Evolutionary conservation across 2,329 filamentous ascomycete genomes (phyloP).

Genomic region (Neurospora crassa): DNA sequence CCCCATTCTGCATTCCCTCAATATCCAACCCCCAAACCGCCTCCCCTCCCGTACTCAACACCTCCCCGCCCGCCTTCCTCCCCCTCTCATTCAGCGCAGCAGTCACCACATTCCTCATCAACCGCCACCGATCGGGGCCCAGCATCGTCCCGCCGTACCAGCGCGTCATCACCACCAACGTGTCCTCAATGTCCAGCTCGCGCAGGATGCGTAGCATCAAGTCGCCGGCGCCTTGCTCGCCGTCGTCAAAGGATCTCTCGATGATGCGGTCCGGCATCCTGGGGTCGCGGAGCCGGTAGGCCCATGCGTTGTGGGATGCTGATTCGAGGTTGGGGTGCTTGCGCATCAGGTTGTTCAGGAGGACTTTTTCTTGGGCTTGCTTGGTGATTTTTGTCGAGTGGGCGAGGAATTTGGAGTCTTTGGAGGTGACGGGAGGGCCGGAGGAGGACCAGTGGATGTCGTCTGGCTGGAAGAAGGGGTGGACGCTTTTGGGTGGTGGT

Average conservation of each 20-base stretch:
- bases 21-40: conserved; percentile 52
- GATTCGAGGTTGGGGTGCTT: conserved; percentile 39
- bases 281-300: conserved; percentile 28
- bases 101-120: conserved; percentile 49
- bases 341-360: conserved; percentile 38
- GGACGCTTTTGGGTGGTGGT: neutral
- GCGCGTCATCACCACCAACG: conserved; percentile 48
- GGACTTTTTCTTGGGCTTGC: conserved; percentile 29
- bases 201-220: conserved; percentile 46
- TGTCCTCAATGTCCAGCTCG: conserved; percentile 39
- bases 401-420: conserved; percentile 48
- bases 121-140: conserved; percentile 51
- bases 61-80: conserved; percentile 23
- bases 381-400: conserved; percentile 35
- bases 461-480: conserved; percentile 40
- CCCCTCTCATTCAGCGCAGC: conserved; percentile 44
- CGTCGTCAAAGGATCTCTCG: conserved; percentile 49
- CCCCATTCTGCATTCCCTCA: conserved; percentile 34
- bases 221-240: conserved; percentile 49
- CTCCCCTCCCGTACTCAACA: conserved; percentile 30
- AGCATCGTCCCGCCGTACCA: conserved; percentile 56
- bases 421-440: conserved; percentile 33
- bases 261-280: conserved; percentile 23
- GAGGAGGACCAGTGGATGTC: neutral
- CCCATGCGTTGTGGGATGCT: conserved; percentile 52